phyloP scores from a whole-genome alignment of 805 yeast species.

The Zygotorulaspora sp. region DNA sequence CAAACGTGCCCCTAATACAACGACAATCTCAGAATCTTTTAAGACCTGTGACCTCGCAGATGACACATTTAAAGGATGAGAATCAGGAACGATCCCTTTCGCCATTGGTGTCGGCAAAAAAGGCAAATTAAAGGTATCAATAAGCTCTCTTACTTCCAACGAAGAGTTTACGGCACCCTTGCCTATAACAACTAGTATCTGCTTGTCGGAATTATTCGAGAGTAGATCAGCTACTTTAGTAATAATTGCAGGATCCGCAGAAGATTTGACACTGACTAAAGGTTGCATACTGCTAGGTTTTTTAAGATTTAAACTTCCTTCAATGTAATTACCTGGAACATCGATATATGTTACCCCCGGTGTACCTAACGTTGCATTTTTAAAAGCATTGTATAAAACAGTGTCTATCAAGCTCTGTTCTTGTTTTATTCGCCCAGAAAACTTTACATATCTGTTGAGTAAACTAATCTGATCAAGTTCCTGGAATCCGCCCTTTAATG shows the following conservation, averaged over 20 bases:
- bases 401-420: constrained; percentile 13
- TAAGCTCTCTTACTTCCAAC: constrained; percentile 38
- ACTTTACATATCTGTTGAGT: constrained; percentile 47
- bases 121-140: constrained; percentile 43
- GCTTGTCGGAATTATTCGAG: constrained; percentile 36
- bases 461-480: constrained; percentile 61
- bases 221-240: constrained; percentile 34
- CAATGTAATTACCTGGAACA: constrained; percentile 57
- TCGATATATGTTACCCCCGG: constrained; percentile 64
- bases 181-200: constrained; percentile 57
- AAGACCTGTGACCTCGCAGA: constrained; percentile 63
- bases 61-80: constrained; percentile 44
- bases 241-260: constrained; percentile 17
- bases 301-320: constrained; percentile 8
- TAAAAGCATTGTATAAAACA: constrained; percentile 23
- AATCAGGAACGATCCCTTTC: constrained; percentile 61
- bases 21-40: constrained; percentile 51
- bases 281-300: background rate
- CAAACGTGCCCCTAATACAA: constrained; percentile 61
- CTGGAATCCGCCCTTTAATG: constrained; percentile 62
- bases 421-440: constrained; percentile 38
- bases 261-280: constrained; percentile 11
- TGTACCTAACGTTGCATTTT: constrained; percentile 37
- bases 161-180: constrained; percentile 58
- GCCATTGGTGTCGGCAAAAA: constrained; percentile 79